Conservation (phyloP, 1,139 yeast species). For the Lizanozyma gosingica region DNA sequence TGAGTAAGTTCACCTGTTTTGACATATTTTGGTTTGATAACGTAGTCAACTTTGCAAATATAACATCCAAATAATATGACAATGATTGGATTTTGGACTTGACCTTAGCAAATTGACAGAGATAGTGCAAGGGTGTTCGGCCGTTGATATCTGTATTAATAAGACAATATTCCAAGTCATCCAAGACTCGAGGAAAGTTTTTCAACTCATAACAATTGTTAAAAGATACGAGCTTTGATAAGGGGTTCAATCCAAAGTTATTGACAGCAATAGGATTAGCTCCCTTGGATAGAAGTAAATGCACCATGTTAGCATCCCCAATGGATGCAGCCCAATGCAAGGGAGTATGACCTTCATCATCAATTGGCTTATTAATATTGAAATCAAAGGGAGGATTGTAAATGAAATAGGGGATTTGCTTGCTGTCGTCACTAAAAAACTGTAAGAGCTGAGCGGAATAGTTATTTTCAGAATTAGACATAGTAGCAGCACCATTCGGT, state of each 20-base stretch:
- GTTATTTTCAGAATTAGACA: constrained; percentile 18
- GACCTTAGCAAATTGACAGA: constrained; percentile 52
- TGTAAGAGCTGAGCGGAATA: constrained; percentile 50
- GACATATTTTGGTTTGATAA: constrained; percentile 22
- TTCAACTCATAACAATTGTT: constrained; percentile 79
- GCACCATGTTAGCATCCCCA: constrained; percentile 69
- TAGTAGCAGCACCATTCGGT: constrained; percentile 24
- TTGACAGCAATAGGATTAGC: constrained; percentile 75
- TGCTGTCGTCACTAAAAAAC: constrained; percentile 65
- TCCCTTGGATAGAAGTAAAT: constrained; percentile 58
- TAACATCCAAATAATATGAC: constrained; percentile 27
- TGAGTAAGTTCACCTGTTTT: constrained; percentile 36
- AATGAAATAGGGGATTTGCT: constrained; percentile 65
- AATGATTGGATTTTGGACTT: constrained; percentile 39
- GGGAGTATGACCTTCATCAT: constrained; percentile 93
- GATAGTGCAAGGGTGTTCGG: constrained; percentile 64
- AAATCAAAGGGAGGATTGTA: constrained; percentile 72
- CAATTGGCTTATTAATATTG: constrained; percentile 79
- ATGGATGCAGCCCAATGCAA: constrained; percentile 96
- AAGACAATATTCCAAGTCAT: constrained; percentile 59
- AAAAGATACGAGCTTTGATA: constrained; percentile 75
- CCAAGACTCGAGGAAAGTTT: constrained; percentile 65
- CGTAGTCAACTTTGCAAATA: constrained; percentile 14
- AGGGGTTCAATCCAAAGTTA: constrained; percentile 71
- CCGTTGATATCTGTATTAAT: constrained; percentile 67